Conservation (phyloP, 805 yeast genomes). For the Cyberlindnera lachancei region DNA sequence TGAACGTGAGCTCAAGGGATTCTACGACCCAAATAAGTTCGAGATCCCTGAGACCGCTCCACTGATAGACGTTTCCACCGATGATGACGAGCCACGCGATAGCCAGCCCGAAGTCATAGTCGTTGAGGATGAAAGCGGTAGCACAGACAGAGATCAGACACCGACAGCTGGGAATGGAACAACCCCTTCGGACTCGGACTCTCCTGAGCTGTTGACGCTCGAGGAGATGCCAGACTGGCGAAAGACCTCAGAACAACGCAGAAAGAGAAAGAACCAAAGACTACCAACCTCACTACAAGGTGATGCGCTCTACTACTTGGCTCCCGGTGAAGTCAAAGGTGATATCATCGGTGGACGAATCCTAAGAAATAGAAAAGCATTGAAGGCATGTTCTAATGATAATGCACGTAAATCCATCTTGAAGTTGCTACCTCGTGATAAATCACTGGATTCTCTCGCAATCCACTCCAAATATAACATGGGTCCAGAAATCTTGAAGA, state of each 20-base stretch:
- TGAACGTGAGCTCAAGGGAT: constrained; percentile 27
- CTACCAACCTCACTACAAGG: no score
- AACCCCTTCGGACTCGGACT: no score
- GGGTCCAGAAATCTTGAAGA: background rate
- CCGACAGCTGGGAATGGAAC: no score
- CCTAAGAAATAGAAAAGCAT: constrained; percentile 8
- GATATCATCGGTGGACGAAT: constrained; percentile 11
- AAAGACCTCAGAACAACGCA: no score
- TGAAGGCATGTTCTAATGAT: background rate
- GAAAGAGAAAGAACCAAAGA: no score
- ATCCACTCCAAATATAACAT: background rate
- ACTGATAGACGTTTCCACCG: constrained; percentile 1
- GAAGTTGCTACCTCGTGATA: constrained; percentile 5
- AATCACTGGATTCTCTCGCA: constrained; percentile 10
- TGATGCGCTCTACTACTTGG: no score
- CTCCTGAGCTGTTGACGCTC: no score
- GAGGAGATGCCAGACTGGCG: no score
- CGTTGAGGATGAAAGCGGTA: background rate
- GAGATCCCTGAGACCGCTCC: constrained; percentile 5
- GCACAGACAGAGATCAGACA: no score
- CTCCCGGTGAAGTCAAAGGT: constrained; percentile 3
- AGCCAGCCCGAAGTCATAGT: constrained; percentile 1
- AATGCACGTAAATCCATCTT: background rate
- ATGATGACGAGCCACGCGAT: constrained; percentile 7
- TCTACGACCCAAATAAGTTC: constrained; percentile 17